phyloP scores from a whole-genome alignment of 768 basidiomycete species.

The Inosperma sp. region DNA sequence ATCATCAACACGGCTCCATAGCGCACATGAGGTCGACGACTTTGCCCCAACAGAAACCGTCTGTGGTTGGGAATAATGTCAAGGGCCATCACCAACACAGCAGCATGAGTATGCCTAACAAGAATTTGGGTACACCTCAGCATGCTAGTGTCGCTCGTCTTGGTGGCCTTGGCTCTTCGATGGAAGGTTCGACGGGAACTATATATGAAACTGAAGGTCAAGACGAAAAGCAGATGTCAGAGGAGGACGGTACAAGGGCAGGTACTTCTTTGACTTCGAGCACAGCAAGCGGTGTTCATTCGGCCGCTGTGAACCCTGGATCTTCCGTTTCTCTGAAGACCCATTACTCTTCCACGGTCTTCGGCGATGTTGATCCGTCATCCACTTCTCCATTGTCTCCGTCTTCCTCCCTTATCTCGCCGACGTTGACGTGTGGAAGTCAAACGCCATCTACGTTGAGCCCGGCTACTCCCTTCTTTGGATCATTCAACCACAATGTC shows the following conservation, averaged over 20 bases:
- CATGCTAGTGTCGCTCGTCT: conserved; percentile 29
- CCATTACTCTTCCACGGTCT: conserved; percentile 17
- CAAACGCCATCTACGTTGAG: conserved; percentile 63
- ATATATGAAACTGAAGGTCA: conserved; percentile 20
- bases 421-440: conserved; percentile 64
- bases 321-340: conserved; percentile 15
- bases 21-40: conserved; percentile 44
- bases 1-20: conserved; percentile 20
- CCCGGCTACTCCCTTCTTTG: conserved; percentile 69
- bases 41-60: conserved; percentile 38
- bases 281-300: neutral
- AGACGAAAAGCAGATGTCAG: conserved; percentile 16
- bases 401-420: conserved; percentile 50
- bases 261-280: neutral
- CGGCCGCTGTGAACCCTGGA: conserved; percentile 3
- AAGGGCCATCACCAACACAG: conserved; percentile 44
- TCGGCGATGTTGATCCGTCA: conserved; percentile 20
- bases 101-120: conserved; percentile 42
- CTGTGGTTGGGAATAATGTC: conserved; percentile 19
- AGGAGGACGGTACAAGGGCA: neutral
- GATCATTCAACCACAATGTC: conserved; percentile 42
- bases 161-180: conserved; percentile 16
- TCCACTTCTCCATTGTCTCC: conserved; percentile 32
- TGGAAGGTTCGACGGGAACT: conserved; percentile 15
- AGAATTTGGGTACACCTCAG: conserved; percentile 30